Evolutionary conservation across 331 rosid genomes (phyloP).

Genomic region (Saraca asoca): DNA sequence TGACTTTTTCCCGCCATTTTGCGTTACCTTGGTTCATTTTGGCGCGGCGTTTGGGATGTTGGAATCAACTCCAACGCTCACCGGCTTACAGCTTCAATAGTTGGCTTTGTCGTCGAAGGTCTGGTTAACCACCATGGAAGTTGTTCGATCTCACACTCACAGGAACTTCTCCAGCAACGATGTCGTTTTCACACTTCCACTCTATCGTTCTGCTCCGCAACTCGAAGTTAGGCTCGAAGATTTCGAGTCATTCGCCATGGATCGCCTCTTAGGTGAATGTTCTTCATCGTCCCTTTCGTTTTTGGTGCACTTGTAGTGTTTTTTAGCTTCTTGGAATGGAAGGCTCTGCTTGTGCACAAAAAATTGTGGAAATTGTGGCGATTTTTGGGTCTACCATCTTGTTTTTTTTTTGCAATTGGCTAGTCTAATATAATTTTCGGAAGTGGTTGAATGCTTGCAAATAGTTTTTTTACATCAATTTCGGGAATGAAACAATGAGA

Average conservation of each 20-base stretch:
- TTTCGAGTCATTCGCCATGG: constrained; percentile 85
- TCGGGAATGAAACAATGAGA: background rate
- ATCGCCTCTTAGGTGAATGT: constrained; percentile 83
- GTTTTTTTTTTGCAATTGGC: background rate
- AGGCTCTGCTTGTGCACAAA: background rate
- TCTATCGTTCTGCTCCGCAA: constrained; percentile 78
- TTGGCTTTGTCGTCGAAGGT: background rate
- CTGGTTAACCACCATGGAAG: constrained; percentile 46
- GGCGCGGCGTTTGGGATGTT: constrained; percentile 32
- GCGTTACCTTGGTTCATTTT: background rate
- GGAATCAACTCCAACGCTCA: background rate
- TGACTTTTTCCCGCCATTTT: constrained; percentile 47
- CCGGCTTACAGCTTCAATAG: background rate
- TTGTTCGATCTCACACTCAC: constrained; percentile 54
- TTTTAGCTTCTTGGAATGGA: background rate
- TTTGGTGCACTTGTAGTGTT: background rate
- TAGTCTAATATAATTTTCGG: background rate
- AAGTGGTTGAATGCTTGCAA: background rate
- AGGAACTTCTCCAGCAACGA: constrained; percentile 38
- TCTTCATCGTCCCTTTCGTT: background rate
- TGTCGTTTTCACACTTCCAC: constrained; percentile 46
- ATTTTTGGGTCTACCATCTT: constrained; percentile 27
- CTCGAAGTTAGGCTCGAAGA: constrained; percentile 91
- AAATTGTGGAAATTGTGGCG: background rate
- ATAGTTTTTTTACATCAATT: background rate